These are phyloP conservation scores for Cyberlindnera veronae DNA, from an alignment of 805 yeast species.

Conservation along the genomic window DNA sequence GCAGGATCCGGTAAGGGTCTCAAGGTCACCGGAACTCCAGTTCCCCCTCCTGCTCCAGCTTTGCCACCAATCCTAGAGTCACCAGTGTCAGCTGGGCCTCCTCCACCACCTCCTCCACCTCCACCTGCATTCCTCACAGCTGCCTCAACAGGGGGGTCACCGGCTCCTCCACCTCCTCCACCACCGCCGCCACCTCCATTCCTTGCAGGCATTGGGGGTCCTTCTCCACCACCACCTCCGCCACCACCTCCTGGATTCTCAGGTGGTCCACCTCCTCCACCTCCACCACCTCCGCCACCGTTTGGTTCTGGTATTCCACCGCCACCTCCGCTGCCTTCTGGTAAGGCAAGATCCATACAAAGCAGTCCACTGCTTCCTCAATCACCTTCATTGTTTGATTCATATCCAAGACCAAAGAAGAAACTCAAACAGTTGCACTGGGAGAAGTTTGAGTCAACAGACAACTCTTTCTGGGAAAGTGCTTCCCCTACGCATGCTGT, in stretches of 20 bases:
- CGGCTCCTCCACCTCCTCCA: constrained; percentile 32
- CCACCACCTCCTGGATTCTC: constrained; percentile 12
- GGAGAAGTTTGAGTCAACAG: constrained; percentile 64
- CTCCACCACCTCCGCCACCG: constrained; percentile 21
- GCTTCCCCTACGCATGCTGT: constrained; percentile 38
- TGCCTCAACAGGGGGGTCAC: constrained; percentile 2
- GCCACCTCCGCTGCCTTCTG: constrained; percentile 18
- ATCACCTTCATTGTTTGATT: constrained; percentile 26
- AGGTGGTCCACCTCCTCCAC: constrained; percentile 16
- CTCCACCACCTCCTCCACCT: constrained; percentile 32
- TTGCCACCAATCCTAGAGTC: constrained; percentile 29
- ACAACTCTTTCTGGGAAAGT: constrained; percentile 62
- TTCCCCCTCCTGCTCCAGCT: constrained; percentile 3
- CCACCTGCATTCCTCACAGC: constrained; percentile 30
- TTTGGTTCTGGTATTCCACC: constrained; percentile 8
- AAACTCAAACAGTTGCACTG: constrained; percentile 78
- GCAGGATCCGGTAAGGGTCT: not conserved
- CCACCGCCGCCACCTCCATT: constrained; percentile 13
- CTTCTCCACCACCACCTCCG: constrained; percentile 18
- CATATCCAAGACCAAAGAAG: constrained; percentile 46
- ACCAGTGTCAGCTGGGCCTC: constrained; percentile 32
- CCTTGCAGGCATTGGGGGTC: constrained; percentile 1
- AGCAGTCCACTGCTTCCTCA: constrained; percentile 28
- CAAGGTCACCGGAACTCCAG: not conserved
- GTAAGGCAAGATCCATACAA: constrained; percentile 13